phyloP scores from a whole-genome alignment of 257 asterid species.

The Solanum boliviense region DNA sequence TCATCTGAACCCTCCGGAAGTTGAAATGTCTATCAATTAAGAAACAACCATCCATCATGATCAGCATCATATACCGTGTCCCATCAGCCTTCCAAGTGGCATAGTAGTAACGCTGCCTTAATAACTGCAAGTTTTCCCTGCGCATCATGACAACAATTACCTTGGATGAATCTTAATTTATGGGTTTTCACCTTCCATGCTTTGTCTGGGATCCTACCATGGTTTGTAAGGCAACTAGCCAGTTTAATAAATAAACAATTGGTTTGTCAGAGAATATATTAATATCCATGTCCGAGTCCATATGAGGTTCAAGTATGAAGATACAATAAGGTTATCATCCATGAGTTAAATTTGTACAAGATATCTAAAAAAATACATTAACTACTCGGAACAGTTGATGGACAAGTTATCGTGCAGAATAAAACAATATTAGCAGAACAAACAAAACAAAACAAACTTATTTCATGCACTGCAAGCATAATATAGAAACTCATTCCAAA shows the following conservation, averaged over 20 bases:
- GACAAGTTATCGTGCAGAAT: background rate
- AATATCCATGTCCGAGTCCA: background rate
- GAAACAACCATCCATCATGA: constrained; percentile 93
- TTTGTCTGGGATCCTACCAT: background rate
- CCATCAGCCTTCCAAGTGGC: constrained; percentile 99
- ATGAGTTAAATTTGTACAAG: background rate
- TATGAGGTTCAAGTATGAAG: background rate
- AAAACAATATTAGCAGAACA: background rate
- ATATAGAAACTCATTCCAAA: background rate
- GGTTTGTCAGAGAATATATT: background rate
- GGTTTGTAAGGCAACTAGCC: background rate
- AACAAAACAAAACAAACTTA: background rate
- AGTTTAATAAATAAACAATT: background rate
- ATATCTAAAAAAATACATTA: background rate
- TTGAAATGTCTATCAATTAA: constrained; percentile 77
- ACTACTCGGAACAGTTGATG: background rate
- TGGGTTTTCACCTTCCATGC: background rate
- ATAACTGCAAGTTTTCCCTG: constrained; percentile 88
- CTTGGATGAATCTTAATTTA: background rate
- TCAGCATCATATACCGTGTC: constrained; percentile 97
- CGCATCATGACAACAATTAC: background rate
- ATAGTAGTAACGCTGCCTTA: constrained; percentile 90
- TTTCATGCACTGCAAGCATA: background rate
- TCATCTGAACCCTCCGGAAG: constrained; percentile 96
- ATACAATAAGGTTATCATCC: background rate